These are phyloP conservation scores for Tetrastigma voinierianum DNA, from an alignment of 164 flowering plant species.

Conservation along the genomic window DNA sequence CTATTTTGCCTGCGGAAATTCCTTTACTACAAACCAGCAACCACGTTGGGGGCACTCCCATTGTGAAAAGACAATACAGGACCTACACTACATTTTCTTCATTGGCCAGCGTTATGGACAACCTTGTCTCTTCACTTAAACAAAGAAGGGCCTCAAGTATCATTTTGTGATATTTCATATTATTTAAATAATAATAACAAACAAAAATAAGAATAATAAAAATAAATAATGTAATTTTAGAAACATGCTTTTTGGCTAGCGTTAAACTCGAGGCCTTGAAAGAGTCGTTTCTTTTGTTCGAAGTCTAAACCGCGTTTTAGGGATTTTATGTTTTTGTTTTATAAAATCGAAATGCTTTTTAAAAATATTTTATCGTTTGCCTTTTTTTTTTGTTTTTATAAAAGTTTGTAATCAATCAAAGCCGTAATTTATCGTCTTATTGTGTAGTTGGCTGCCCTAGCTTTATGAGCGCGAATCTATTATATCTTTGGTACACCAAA, in stretches of 20 bases:
- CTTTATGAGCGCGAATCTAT: background rate
- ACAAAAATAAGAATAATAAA: background rate
- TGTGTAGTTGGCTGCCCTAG: background rate
- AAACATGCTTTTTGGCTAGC: background rate
- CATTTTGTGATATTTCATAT: background rate
- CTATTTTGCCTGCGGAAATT: background rate
- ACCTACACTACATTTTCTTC: background rate
- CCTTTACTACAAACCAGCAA: background rate
- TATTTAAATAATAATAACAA: background rate
- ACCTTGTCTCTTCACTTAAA: background rate
- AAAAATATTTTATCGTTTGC: background rate
- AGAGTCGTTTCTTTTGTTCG: background rate
- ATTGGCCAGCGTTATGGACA: background rate
- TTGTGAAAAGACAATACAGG: background rate
- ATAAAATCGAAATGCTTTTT: background rate
- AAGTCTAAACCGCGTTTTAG: background rate
- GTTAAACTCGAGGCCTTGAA: background rate
- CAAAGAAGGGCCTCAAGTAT: background rate
- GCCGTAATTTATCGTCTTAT: constrained; percentile 3
- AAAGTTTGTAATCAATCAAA: background rate
- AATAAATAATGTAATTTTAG: constrained; percentile 1
- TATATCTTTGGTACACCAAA: background rate
- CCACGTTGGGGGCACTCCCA: too few relatives aligned
- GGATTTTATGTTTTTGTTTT: background rate
- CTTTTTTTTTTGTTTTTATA: background rate